Percentiles rank a stretch among this genome's conserved stretches.
These are phyloP conservation scores for Podospora pseudopauciseta DNA, from an alignment of 495 filamentous ascomycete genomes.

Conservation along the genomic window DNA sequence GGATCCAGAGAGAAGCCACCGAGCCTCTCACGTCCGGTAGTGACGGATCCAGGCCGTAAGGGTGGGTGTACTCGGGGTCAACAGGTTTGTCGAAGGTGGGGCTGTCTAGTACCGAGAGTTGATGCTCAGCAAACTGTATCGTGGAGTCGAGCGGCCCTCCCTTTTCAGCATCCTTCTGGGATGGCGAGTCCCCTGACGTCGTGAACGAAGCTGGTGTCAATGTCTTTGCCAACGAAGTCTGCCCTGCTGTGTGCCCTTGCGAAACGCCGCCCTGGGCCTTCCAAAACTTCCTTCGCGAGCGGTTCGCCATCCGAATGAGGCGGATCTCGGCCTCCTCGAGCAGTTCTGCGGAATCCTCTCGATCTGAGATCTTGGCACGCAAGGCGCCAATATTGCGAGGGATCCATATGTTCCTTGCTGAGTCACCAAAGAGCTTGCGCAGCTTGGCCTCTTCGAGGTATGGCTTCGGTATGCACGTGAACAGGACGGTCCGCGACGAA, in stretches of 20 bases:
- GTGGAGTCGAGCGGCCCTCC: slow-evolving; percentile 21
- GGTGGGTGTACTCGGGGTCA: slow-evolving; percentile 33
- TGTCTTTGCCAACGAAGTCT: slow-evolving; percentile 17
- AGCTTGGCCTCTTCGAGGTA: slow-evolving; percentile 55
- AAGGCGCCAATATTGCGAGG: slow-evolving; percentile 55
- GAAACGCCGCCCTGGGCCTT: slow-evolving; percentile 34
- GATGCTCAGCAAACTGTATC: slow-evolving; percentile 21
- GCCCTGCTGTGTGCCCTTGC: slow-evolving; percentile 27
- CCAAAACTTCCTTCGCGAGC: slow-evolving; percentile 47
- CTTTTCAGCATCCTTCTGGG: slow-evolving; percentile 24
- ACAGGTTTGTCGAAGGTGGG: slow-evolving; percentile 15
- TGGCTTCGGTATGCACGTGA: slow-evolving; percentile 61
- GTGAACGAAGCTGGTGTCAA: slow-evolving; percentile 4
- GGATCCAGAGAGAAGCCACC: slow-evolving; percentile 72
- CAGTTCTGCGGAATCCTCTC: slow-evolving; percentile 56
- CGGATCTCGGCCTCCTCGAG: slow-evolving; percentile 65
- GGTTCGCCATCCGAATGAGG: slow-evolving; percentile 59
- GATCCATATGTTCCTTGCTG: slow-evolving; percentile 60
- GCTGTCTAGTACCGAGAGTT: slow-evolving; percentile 20
- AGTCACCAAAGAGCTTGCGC: slow-evolving; percentile 58
- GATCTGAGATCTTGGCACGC: slow-evolving; percentile 53
- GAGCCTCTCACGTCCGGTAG: slow-evolving; percentile 55
- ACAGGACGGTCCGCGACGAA: slow-evolving; percentile 66
- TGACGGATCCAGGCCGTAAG: slow-evolving; percentile 39
- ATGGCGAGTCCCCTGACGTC: background rate